These are phyloP conservation scores for Fraxinus quadrangulata DNA, from an alignment of 257 asterid species.

Conservation along the genomic window DNA sequence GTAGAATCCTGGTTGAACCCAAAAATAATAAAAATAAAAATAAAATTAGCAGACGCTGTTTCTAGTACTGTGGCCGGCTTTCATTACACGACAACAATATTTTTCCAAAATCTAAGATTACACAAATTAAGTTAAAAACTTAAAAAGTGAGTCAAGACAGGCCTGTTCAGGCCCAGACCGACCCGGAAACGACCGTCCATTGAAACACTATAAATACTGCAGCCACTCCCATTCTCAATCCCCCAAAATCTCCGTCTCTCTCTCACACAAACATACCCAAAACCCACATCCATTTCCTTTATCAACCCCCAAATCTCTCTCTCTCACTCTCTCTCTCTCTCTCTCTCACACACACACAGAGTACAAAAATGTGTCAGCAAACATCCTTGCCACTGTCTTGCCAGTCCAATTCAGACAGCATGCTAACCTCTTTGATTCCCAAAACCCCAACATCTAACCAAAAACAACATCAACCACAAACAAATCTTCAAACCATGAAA, in stretches of 20 bases:
- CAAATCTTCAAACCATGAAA: not conserved
- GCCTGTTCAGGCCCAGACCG: not conserved
- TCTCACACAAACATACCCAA: not conserved
- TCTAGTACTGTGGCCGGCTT: not conserved
- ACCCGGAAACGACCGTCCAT: not conserved
- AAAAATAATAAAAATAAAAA: not conserved
- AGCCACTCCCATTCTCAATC: not conserved
- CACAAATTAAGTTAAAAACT: too few relatives aligned
- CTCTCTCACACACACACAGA: not conserved
- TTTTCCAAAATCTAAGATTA: not conserved
- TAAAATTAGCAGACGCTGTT: too few relatives aligned
- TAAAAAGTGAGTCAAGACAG: not conserved
- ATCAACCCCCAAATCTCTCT: conserved; percentile 13
- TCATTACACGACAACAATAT: not conserved
- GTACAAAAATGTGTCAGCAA: conserved; percentile 47
- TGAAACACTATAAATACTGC: not conserved
- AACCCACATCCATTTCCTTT: conserved; percentile 7
- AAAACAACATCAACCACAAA: conserved; percentile 29
- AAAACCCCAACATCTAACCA: conserved; percentile 34
- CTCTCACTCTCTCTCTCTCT: conserved; percentile 6
- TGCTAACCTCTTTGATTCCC: not conserved
- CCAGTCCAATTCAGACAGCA: not conserved
- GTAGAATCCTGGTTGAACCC: not conserved
- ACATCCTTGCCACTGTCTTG: conserved; percentile 13
- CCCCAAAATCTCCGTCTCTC: not conserved